Base-by-base conservation (phyloP, 768 basidiomycete species). In the Podaxis sp. region DNA sequence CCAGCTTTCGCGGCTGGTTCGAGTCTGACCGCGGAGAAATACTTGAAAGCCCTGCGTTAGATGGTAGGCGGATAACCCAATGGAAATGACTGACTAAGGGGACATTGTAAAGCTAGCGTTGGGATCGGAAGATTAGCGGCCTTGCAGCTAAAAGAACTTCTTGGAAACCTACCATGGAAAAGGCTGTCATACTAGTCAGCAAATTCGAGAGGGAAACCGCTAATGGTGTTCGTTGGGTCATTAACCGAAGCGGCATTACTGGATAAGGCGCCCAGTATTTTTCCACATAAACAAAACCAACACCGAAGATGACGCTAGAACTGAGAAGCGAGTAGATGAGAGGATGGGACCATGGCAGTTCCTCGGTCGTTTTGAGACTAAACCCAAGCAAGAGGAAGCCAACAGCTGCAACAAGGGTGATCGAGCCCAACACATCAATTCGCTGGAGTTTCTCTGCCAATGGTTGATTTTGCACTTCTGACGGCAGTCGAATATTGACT, bases 191-290 rank as follows among this genome's bases (percentile, higher is more conserved):
- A 66, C 90, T 91, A 9, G 81, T 83, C 66, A 93, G 80, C 47
- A 96, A 82, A 74, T 94, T 96, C 51, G 85, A 84, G 55, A 96
- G 62, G 4, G 92, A 91, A 29, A 94, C 86, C 11, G 91, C 89
- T 19, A 94, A 74, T 4, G 93, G 93, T 24, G 91, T 95, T 59
- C 94, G 80, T 69, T 87, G 85, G 36, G 81, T 84, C 37, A 96
- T 82, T 60, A 96, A 76, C 57, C 84, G 84, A 65, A 97, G 75
- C 53, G 96, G 96, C 87, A 99, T 90, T 56, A 98, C 90, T 15
- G 97, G 97, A 72, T 90, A 91, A 3, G 84, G 80, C 2, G 92
- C 86, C 79, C 84, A 87, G 66, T 82, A 80, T 61, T 86, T 86
- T 75, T 99, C 96, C 25, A 93, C 91, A 51, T 85, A 71, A 33